These are phyloP conservation scores for Hericium alpestre DNA, from an alignment of 768 basidiomycete genomes.

Conservation along the genomic window DNA sequence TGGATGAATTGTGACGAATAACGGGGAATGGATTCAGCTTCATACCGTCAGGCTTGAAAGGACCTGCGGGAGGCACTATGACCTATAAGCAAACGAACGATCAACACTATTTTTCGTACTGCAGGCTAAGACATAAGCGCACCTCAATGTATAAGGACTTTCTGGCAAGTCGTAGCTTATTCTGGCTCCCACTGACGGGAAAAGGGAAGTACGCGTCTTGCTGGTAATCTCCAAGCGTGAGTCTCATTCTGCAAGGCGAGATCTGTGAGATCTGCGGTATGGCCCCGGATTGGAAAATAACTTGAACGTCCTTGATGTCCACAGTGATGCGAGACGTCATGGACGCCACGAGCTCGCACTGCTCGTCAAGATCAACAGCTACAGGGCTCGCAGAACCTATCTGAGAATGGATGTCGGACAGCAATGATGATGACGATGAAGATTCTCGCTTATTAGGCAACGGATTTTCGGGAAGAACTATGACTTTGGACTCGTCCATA, in stretches of 20 bases:
- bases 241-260: slow-evolving; percentile 23
- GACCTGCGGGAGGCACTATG: slow-evolving; percentile 12
- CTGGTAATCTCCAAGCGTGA: slow-evolving; percentile 18
- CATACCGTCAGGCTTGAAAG: slow-evolving; percentile 12
- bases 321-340: slow-evolving; percentile 9
- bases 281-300: slow-evolving; percentile 7
- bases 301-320: slow-evolving; percentile 4
- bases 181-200: slow-evolving; percentile 28
- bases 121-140: background rate
- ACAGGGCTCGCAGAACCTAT: background rate
- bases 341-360: background rate
- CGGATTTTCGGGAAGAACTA: slow-evolving; percentile 15
- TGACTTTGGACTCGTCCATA: slow-evolving; percentile 14
- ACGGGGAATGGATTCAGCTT: slow-evolving; percentile 21
- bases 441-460: background rate
- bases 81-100: slow-evolving; percentile 22
- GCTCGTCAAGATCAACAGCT: background rate
- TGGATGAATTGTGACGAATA: background rate
- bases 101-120: too few relatives aligned
- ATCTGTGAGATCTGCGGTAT: slow-evolving; percentile 15
- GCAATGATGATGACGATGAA: background rate
- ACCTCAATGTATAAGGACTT: slow-evolving; percentile 42
- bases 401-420: background rate
- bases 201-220: slow-evolving; percentile 31
- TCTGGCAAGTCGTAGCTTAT: slow-evolving; percentile 38